Evolutionary conservation across 73 alveolate species (phyloP), one percentile per base, ranked within the genome.

Genomic region (Paramecium caudatum): DNA sequence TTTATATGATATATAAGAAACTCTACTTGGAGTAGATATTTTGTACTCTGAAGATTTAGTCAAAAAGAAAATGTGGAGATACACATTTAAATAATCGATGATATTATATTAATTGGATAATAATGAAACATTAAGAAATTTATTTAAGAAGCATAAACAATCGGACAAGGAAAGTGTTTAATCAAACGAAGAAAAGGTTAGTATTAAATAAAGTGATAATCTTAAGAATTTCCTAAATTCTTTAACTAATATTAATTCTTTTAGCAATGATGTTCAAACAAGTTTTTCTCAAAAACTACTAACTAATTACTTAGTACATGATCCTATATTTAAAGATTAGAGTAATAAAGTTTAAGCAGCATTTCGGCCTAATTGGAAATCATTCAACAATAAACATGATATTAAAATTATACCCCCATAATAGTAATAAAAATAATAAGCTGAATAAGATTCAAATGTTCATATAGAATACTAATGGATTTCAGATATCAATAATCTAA

Each of bases 61-160:
- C 0, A 32, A 68, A 37, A 68, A 68, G 84, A 68, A 37, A n/a
- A 32, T n/a, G 8, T 68, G 84, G 84, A 33, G 84, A 37, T 34
- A 68, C 34, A 68, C 55, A 13, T 37, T 68, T 68, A 68, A 68
- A 37, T 32, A 68, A 15, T 25, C 48, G 34, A 34, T 68, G 84
- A 37, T 68, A 5, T 30, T 68, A 8, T 68, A 68, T 68, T 37
- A 68, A 23, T 55, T 55, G 30, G 80, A 55, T 10, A 27, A 37
- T 12, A 55, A 55, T 27, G 0, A 55, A 21, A 10, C 9, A 2
- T 43, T 55, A 10, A 16, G 80, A 23, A 7, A 55, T 2, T 55
- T 55, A 15, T 55, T 55, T 55, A 27, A 27, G 30, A 23, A 55
- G 4, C 23, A 21, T 4, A 55, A 55, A 55, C 0, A 10, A 55